These are phyloP conservation scores for Pezicula radicicola DNA, from an alignment of 2,329 filamentous ascomycete species.

Conservation along the genomic window DNA sequence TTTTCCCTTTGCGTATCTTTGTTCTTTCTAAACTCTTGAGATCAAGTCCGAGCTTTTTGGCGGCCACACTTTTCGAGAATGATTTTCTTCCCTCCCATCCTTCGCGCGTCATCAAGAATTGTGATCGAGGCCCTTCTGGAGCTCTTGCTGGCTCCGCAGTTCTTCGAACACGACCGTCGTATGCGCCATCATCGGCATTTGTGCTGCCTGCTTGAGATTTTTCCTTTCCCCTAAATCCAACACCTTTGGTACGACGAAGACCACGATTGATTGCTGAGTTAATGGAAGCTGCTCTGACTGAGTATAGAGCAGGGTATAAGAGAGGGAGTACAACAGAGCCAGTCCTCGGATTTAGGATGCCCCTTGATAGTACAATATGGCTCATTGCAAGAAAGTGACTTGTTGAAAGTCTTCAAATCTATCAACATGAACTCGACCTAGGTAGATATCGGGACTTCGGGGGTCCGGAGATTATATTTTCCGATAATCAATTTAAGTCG, in stretches of 20 bases:
- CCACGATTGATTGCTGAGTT: conserved; percentile 68
- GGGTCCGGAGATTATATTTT: not conserved
- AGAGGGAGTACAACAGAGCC: conserved; percentile 1
- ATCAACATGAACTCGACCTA: not conserved
- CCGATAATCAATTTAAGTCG: too few relatives aligned
- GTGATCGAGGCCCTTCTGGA: not conserved
- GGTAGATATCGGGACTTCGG: not conserved
- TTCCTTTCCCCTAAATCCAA: conserved; percentile 23
- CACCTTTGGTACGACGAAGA: conserved; percentile 48
- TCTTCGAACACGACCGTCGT: conserved; percentile 12
- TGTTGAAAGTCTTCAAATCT: conserved; percentile 3
- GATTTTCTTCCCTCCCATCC: conserved; percentile 24
- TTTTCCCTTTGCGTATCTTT: conserved; percentile 45
- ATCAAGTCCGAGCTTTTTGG: not conserved
- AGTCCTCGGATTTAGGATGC: conserved; percentile 8
- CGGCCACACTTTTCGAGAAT: not conserved
- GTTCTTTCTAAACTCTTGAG: conserved; percentile 20
- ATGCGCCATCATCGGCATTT: conserved; percentile 14
- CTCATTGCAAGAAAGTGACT: conserved; percentile 15
- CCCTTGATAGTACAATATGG: conserved; percentile 13
- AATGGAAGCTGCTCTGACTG: conserved; percentile 49
- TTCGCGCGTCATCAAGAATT: conserved; percentile 16
- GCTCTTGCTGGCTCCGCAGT: conserved; percentile 13
- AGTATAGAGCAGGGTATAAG: conserved; percentile 4
- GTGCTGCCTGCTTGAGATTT: conserved; percentile 8